A percentile compares a stretch with the other conserved stretches of the same genome.
Evolutionary conservation across 352 stramenopile genomes (phyloP).

Genomic region (Phytophthora lateralis): DNA sequence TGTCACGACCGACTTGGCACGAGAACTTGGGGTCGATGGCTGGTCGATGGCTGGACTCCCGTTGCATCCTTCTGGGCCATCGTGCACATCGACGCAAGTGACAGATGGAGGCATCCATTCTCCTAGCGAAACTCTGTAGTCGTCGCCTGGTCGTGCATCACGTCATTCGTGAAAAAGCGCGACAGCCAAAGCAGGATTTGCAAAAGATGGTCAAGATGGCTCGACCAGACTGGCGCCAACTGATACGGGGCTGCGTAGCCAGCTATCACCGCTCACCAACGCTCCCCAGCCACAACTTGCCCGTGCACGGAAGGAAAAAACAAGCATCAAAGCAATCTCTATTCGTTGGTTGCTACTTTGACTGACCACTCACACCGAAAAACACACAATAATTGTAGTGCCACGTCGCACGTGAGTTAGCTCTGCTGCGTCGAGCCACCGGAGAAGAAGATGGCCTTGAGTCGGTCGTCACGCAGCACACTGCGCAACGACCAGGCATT

Average conservation of each 20-base stretch:
- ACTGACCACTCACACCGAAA: constrained; percentile 6
- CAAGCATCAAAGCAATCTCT: constrained; percentile 6
- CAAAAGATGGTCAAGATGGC: neutral
- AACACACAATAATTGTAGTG: neutral
- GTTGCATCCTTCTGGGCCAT: constrained; percentile 22
- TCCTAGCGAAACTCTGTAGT: constrained; percentile 25
- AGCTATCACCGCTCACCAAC: neutral
- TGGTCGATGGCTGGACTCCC: neutral
- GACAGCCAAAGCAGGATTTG: constrained; percentile 6
- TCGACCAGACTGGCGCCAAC: constrained; percentile 2
- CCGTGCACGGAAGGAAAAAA: neutral
- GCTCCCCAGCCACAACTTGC: neutral
- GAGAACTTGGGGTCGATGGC: too few species aligned
- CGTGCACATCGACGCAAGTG: constrained; percentile 5
- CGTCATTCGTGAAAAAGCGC: constrained; percentile 11
- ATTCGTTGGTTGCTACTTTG: constrained; percentile 11
- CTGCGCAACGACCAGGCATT: constrained; percentile 72
- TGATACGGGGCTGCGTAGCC: constrained; percentile 7
- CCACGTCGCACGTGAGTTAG: constrained; percentile 6
- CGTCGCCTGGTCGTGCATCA: constrained; percentile 4
- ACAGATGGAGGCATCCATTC: constrained; percentile 5
- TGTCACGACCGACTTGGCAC: neutral
- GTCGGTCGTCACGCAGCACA: constrained; percentile 51
- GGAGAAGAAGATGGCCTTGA: constrained; percentile 33
- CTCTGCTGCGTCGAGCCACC: constrained; percentile 11